Evolutionary conservation across 2,329 filamentous ascomycete genomes (phyloP).

Genomic region (Fusarium fujikuroi): DNA sequence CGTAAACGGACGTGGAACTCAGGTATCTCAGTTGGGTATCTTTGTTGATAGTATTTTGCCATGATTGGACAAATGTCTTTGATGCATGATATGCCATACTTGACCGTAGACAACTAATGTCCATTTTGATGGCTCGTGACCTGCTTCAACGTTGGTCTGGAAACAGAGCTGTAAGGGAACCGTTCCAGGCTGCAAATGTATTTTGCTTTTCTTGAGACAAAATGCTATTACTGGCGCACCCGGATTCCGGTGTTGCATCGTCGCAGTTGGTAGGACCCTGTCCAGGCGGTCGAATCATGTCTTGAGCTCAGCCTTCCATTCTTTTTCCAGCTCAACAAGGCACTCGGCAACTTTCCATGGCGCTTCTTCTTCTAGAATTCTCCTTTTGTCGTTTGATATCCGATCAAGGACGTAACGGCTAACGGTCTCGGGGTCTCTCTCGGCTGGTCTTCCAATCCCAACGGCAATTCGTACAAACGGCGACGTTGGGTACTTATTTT

Average conservation of each 20-base stretch:
- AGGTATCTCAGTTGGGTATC: conserved; percentile 18
- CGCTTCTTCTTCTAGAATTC: conserved; percentile 61
- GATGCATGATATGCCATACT: neutral
- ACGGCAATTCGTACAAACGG: conserved; percentile 74
- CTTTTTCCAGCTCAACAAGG: conserved; percentile 58
- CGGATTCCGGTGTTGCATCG: neutral
- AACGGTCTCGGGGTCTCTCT: conserved; percentile 74
- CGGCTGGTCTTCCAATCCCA: conserved; percentile 86
- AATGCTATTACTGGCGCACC: neutral
- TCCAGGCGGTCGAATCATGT: conserved; percentile 3
- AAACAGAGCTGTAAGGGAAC: neutral
- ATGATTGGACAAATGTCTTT: neutral
- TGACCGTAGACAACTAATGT: neutral
- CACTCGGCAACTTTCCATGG: conserved; percentile 62
- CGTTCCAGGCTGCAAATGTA: neutral
- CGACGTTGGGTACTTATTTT: conserved; percentile 53
- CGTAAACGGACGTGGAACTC: neutral
- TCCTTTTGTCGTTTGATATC: conserved; percentile 66
- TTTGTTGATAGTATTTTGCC: neutral
- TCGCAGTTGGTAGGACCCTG: neutral
- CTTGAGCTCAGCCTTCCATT: conserved; percentile 49
- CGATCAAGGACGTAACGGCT: conserved; percentile 80
- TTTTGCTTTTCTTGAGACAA: neutral
- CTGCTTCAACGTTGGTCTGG: neutral
- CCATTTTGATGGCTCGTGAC: neutral